Conservation (phyloP, 441 rosid species). For the Jatropha podagrica region DNA sequence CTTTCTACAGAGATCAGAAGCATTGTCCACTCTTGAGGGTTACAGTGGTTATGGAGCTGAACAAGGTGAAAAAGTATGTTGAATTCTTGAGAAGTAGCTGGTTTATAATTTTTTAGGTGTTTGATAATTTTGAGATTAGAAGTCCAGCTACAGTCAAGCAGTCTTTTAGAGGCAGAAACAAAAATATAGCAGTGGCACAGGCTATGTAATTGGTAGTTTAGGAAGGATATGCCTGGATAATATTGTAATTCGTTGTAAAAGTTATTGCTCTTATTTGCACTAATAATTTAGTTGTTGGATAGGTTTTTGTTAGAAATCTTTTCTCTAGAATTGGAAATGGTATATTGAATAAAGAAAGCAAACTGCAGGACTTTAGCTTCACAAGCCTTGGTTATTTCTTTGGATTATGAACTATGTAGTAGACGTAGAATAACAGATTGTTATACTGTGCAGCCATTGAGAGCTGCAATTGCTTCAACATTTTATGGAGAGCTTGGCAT, state of each 20-base stretch:
- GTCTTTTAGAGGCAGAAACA: constrained; percentile 2
- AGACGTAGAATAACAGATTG: constrained; percentile 19
- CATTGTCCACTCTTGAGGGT: constrained; percentile 76
- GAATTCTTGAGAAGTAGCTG: constrained; percentile 8
- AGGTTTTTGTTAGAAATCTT: not conserved
- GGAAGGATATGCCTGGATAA: not conserved
- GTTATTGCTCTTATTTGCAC: not conserved
- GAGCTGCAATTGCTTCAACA: constrained; percentile 80
- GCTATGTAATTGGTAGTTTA: not conserved
- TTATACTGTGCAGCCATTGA: constrained; percentile 60
- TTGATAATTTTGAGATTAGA: not conserved
- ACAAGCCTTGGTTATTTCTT: not conserved
- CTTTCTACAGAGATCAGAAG: constrained; percentile 66
- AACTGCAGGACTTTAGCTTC: not conserved
- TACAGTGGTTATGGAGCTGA: constrained; percentile 97
- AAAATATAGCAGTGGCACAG: not conserved
- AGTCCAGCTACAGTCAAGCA: not conserved
- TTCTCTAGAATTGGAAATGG: no score
- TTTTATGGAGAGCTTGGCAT: constrained; percentile 81
- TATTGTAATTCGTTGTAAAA: not conserved
- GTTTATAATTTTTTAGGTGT: not conserved
- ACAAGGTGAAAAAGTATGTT: constrained; percentile 91
- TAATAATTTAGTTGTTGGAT: not conserved
- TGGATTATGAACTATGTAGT: constrained; percentile 4
- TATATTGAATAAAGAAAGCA: not conserved